Evolutionary conservation across 306 rosid genomes (phyloP).

Genomic region (Ormosia semicastrata): DNA sequence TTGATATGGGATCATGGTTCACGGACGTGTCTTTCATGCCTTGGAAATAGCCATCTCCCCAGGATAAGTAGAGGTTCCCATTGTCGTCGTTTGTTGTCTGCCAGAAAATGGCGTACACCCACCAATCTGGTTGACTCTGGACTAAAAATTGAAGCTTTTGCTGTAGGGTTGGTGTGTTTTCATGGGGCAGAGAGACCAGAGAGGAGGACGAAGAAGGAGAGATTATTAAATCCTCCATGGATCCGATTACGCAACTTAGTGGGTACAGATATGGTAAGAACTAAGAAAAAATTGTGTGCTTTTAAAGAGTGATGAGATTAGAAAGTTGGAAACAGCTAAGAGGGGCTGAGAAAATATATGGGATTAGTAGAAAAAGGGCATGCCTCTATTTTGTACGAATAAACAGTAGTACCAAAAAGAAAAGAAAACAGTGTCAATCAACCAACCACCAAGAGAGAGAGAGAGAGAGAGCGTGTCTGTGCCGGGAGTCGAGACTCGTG

Average conservation of each 20-base stretch:
- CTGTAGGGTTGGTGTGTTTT: constrained; percentile 41
- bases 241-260: neutral
- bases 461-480: neutral
- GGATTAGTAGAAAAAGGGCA: neutral
- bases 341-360: neutral
- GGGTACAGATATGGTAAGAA: too few relatives aligned
- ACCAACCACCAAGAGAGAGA: neutral
- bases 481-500: neutral
- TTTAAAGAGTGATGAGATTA: neutral
- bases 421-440: neutral
- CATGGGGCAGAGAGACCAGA: constrained; percentile 39
- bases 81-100: constrained; percentile 50
- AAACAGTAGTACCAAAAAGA: neutral
- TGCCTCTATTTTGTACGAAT: neutral
- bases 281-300: neutral
- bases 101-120: constrained; percentile 90
- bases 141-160: constrained; percentile 62
- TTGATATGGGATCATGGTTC: neutral
- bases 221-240: constrained; percentile 53
- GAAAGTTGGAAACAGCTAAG: too few relatives aligned
- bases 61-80: constrained; percentile 43
- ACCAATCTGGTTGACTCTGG: constrained; percentile 54
- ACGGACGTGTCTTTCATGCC: constrained; percentile 31
- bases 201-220: constrained; percentile 73
- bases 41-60: constrained; percentile 81